Evolutionary conservation across 2,329 filamentous ascomycete species (phyloP), one percentile per base, ranked within the genome.

Genomic region (Aspergillus tanneri): DNA sequence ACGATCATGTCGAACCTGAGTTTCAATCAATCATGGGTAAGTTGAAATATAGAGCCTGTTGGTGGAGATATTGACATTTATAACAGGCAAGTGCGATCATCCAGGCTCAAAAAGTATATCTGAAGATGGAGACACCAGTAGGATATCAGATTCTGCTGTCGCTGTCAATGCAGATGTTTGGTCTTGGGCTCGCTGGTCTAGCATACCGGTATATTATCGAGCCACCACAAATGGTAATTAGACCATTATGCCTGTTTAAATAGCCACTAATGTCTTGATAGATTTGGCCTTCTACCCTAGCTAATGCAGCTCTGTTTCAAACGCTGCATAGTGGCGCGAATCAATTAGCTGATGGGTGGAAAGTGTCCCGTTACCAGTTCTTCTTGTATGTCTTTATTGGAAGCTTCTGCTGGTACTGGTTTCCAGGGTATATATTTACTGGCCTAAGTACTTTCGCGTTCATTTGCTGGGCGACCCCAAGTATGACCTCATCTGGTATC

Each of bases 1-100:
- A 72, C 72, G 21, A 72, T 76, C 53, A 76, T 77, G 73, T 69
- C 67, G 34, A 77, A 77, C 46, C 68, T 76, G 12, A 71, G 69
- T 10, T 76, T 76, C 53, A 72, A 71, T 4, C 72, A 54, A 21
- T 59, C 57, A 21, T 59, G 57, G 57, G 52, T 55, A 28, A 21
- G 38, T 45, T 18, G 2, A 19, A 7, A 56, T 14, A 11, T 2
- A n/a, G 4, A 6, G 9, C 5, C 5, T 16, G 25, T 21, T 4
- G 16, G 11, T 11, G 18, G 2, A n/a, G n/a, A 19, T 2, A n/a
- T 39, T 50, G 25, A 53, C 32, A 21, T 5, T 4, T 12, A n/a
- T 67, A 66, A 11, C 66, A 72, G 49, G 66, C 71, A 0, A 75
- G 71, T 22, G 72, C 71, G 42, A 66, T 74, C 14, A 69, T 74